Evolutionary conservation across 75 land plant genomes (phyloP), one percentile per base, ranked within the genome.

Genomic region (Chamaecyparis obtusa): DNA sequence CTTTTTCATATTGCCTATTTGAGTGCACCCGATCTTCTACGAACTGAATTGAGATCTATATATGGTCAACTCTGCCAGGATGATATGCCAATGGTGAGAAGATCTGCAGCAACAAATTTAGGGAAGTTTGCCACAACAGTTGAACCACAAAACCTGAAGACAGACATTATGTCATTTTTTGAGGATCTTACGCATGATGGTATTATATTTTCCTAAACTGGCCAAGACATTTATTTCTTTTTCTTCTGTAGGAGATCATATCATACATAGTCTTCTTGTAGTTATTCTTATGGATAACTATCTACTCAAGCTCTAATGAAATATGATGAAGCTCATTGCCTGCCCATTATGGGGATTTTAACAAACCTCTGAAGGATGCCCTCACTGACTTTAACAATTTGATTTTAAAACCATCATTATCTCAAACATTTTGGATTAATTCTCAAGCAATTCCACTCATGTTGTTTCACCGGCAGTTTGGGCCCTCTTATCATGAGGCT

Each of bases 41-140:
- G 89, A 43, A 82, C 92, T 0, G 94, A 93, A 84, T 84, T 93
- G 86, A 86, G 94, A 44, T 72, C 91, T 55, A 86, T 91, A 36
- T 93, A 93, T 90, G 89, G 90, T 37, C 94, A 92, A 80, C 89
- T 93, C 46, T 92, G 93, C 86, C 94, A 92, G 85, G 94, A 93
- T 92, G 94, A 93, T 83, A 90, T 93, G 94, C 94, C 94, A 35
- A 92, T 92, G 94, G 94, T 93, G 15, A 88, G 94, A 83, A 74
- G 94, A 84, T 93, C 94, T 36, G 94, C 94, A 75, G 94, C 94
- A 72, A 83, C 90, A 71, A 90, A 93, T 67, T 76, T 93, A 54
- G 94, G 94, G 11, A 93, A 93, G 86, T 93, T 92, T 92, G 94
- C 94, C 81, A 89, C 91, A 43, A 93, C 94, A 33, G 94, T 93